phyloP scores from a whole-genome alignment of 2,329 filamentous ascomycete genomes.

The Alternaria novae-zelandiae region DNA sequence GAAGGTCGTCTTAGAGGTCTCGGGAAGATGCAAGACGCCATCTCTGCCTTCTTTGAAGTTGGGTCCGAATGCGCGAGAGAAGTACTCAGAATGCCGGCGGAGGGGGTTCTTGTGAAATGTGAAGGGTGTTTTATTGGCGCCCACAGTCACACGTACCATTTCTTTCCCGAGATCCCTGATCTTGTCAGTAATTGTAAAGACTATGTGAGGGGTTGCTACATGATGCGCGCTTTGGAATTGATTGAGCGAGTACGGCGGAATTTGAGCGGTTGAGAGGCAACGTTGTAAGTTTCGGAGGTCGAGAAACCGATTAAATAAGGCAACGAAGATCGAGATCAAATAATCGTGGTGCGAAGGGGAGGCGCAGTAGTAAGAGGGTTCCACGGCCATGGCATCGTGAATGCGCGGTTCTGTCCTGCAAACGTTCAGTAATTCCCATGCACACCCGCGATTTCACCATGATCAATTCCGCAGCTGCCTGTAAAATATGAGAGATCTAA shows the following conservation, averaged over 20 bases:
- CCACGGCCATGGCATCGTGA: not conserved
- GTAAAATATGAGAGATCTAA: not conserved
- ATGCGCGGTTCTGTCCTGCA: not conserved
- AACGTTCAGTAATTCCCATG: not conserved
- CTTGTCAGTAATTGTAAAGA: not conserved
- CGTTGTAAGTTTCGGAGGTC: not conserved
- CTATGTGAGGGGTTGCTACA: not conserved
- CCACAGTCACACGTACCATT: not conserved
- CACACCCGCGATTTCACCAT: not conserved
- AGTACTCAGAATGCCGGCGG: not conserved
- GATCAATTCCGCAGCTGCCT: not conserved
- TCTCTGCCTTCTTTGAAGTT: not conserved
- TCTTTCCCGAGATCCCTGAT: not conserved
- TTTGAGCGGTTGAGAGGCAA: not conserved
- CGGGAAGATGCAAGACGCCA: not conserved
- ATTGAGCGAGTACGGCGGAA: not conserved
- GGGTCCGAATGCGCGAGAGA: not conserved
- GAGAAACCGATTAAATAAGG: not conserved
- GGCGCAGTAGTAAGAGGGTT: not conserved
- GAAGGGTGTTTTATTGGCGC: not conserved
- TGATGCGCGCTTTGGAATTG: not conserved
- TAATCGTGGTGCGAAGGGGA: not conserved
- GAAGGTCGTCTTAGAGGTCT: not conserved
- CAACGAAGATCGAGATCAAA: not conserved
- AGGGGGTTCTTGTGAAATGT: not conserved